These are phyloP conservation scores for Phytophthora agathidicida DNA, from an alignment of 352 stramenopile genomes.

Conservation along the genomic window DNA sequence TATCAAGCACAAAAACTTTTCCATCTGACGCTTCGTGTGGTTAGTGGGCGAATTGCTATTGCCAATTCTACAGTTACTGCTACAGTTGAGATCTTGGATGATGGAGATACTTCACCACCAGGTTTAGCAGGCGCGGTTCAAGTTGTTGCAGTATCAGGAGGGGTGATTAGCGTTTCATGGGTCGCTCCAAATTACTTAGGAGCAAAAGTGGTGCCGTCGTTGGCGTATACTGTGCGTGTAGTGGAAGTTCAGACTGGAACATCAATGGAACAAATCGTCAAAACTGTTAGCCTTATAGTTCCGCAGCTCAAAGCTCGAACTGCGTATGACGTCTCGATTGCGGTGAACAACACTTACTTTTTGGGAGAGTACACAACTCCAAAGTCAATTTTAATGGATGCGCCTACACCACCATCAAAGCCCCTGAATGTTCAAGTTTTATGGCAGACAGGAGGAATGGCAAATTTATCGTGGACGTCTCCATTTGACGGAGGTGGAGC, in stretches of 20 bases:
- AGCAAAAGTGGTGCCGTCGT: constrained; percentile 26
- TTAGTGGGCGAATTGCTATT: constrained; percentile 33
- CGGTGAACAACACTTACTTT: constrained; percentile 31
- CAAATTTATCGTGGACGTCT: constrained; percentile 46
- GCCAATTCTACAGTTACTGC: background rate
- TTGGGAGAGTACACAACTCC: constrained; percentile 18
- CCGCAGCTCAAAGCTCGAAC: constrained; percentile 31
- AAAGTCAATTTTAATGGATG: constrained; percentile 25
- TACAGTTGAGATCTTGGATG: constrained; percentile 55
- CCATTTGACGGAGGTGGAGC: constrained; percentile 51
- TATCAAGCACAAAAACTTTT: constrained; percentile 56
- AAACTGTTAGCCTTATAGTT: constrained; percentile 22
- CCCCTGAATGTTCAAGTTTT: constrained; percentile 30
- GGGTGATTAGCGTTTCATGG: constrained; percentile 41
- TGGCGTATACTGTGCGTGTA: constrained; percentile 39
- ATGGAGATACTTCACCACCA: constrained; percentile 55
- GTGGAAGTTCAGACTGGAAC: constrained; percentile 18
- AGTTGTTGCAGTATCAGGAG: constrained; percentile 28
- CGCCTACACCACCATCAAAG: constrained; percentile 33
- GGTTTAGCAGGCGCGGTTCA: constrained; percentile 24
- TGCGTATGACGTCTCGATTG: constrained; percentile 39
- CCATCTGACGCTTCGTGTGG: constrained; percentile 29
- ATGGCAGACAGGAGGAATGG: constrained; percentile 45
- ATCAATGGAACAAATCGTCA: constrained; percentile 15
- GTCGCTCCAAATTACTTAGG: constrained; percentile 35